Base-by-base conservation (phyloP, 2,329 filamentous ascomycete species). In the Alternaria atra region DNA sequence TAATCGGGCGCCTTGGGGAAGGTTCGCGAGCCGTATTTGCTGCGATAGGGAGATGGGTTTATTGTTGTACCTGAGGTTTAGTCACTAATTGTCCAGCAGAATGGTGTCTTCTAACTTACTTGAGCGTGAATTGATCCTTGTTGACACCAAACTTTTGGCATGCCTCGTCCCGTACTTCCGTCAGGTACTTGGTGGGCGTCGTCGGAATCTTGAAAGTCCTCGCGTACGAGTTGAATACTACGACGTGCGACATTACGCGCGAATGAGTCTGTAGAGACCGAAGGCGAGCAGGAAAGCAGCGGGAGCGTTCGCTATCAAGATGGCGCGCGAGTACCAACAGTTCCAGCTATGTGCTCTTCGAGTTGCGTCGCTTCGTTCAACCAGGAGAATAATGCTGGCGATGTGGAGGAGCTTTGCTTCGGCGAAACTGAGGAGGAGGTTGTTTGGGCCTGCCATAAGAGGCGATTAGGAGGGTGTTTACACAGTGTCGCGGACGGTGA, bases 11-110 rank as follows among this genome's bases (percentile, higher is more conserved):
- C 95, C 95, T 37, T 92, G 87, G 12, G 86, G 84, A 6, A 99
- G 89, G 51, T 93, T 92, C 5, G 93, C 91, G 29, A 94, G 88
- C 48, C 94, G 90, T 76, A 94, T 92, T 42, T 92, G 90, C 57
- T 93, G 86, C 6, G 93, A 94, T 8, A 99, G 86, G 73, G 97
- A 93, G 60, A 99, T 83, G 34, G 88, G 84, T 75, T 94, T 97
- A 79, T 94, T 91, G 76, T 93, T 93, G 78, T 76, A 77, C 51
- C 75, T 78, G 44, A 4, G 6, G 5, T 51, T 6, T 39, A 30
- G 53, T 70, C 46, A 69, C 58, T 23, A 29, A 17, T 30, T 6
- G 15, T 6, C 2, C 4, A 7, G 5, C 5, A 17, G 4, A 6
- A 13, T 9, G 29, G 20, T 37, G 17, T 20, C 20, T 37, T 67